Evolutionary conservation across 306 rosid species (phyloP).

Genomic region (Arachis stenosperma): DNA sequence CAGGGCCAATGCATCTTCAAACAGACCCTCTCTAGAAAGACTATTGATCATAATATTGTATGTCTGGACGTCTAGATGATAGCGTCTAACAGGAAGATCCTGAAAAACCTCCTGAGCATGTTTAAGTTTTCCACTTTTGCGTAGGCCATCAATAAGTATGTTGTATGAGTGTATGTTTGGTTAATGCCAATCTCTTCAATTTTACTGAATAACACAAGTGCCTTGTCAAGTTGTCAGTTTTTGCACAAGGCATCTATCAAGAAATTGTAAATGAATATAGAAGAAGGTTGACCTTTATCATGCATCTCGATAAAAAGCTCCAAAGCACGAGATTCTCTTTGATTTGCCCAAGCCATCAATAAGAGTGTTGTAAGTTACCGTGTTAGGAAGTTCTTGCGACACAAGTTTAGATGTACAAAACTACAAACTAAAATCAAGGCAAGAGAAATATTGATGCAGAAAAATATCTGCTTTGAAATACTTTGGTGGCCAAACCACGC

Average conservation of each 20-base stretch:
- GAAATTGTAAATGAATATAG: background rate
- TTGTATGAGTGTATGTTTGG: no score
- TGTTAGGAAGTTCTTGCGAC: constrained; percentile 7
- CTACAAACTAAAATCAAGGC: background rate
- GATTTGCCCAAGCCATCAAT: constrained; percentile 18
- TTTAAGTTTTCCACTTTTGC: no score
- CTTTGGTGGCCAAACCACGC: no score
- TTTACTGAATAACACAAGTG: no score
- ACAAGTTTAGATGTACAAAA: background rate
- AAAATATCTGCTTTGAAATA: no score
- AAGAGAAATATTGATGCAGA: no score
- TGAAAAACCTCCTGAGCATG: no score
- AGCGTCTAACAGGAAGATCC: background rate
- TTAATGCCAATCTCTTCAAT: no score
- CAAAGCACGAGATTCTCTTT: constrained; percentile 15
- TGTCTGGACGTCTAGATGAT: background rate
- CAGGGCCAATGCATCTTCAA: constrained; percentile 11
- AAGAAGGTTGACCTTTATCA: background rate
- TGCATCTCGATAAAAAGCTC: constrained; percentile 13
- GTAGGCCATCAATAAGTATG: no score
- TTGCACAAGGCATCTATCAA: constrained; percentile 25
- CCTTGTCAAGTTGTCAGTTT: no score
- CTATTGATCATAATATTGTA: background rate
- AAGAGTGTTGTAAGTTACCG: constrained; percentile 16
- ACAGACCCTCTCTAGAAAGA: constrained; percentile 8